phyloP scores from a whole-genome alignment of 2,329 filamentous ascomycete genomes.

The Aspergillus sclerotialis region DNA sequence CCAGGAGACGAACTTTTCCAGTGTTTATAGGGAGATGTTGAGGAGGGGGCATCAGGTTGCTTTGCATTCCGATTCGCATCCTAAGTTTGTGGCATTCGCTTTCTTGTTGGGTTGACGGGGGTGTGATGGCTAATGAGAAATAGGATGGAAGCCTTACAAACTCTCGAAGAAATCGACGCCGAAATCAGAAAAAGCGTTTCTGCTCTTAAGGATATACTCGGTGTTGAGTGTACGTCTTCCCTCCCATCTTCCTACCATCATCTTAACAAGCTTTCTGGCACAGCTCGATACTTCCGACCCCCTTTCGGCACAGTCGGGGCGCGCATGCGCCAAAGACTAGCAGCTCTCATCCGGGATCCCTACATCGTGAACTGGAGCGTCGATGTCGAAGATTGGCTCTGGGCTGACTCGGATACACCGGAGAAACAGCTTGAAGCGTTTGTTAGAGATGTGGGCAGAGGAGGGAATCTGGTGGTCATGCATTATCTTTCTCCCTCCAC shows the following conservation, averaged over 20 bases:
- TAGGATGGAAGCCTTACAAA: constrained; percentile 32
- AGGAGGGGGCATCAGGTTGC: constrained; percentile 60
- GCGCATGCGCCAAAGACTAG: constrained; percentile 57
- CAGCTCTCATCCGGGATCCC: constrained; percentile 44
- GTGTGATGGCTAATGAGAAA: neutral
- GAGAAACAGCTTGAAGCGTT: constrained; percentile 63
- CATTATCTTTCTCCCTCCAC: constrained; percentile 62
- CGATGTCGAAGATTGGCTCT: constrained; percentile 65
- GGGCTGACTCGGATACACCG: constrained; percentile 55
- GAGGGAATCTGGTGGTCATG: constrained; percentile 60
- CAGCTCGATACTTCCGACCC: constrained; percentile 57
- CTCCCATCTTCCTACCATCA: constrained; percentile 28
- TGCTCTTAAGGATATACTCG: constrained; percentile 23
- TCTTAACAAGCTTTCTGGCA: constrained; percentile 1
- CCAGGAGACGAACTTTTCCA: constrained; percentile 52
- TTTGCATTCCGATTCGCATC: constrained; percentile 62
- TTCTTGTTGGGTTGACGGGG: neutral
- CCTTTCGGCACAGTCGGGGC: constrained; percentile 64
- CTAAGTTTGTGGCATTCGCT: constrained; percentile 36
- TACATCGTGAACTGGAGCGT: constrained; percentile 63
- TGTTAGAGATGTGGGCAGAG: constrained; percentile 54
- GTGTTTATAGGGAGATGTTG: constrained; percentile 58
- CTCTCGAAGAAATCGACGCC: constrained; percentile 25
- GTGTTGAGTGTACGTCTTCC: constrained; percentile 24
- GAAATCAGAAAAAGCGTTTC: constrained; percentile 29